These are phyloP conservation scores for Agaricales sp. DNA, from an alignment of 1,284 basidiomycete species.

Conservation along the genomic window DNA sequence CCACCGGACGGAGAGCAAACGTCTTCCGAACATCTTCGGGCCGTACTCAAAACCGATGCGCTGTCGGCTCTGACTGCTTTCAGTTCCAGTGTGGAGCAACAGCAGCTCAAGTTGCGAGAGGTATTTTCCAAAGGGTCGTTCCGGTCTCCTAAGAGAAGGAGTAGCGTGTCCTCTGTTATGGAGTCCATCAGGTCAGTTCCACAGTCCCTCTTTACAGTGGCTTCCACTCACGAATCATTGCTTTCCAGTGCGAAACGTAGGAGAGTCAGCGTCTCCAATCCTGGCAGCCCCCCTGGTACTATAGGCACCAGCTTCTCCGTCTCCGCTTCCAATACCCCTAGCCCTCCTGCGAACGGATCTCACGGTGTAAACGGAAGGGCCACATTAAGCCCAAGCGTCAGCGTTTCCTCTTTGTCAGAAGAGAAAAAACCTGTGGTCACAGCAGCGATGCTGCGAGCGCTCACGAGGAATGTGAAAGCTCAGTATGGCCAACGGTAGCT, in stretches of 20 bases:
- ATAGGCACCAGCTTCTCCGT: background rate
- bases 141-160: background rate
- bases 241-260: constrained; percentile 10
- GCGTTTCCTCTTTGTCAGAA: constrained; percentile 21
- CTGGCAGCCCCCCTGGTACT: background rate
- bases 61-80: constrained; percentile 16
- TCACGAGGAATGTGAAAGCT: constrained; percentile 50
- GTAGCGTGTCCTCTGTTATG: background rate
- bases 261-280: constrained; percentile 10
- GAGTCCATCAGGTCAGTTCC: background rate
- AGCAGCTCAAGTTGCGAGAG: background rate
- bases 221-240: constrained; percentile 10
- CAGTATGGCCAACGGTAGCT: constrained; percentile 30
- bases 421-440: constrained; percentile 34
- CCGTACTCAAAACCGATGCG: constrained; percentile 23
- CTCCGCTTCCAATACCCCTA: background rate
- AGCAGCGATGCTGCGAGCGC: constrained; percentile 56
- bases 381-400: constrained; percentile 27
- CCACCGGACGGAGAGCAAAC: constrained; percentile 16
- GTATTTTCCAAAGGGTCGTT: background rate
- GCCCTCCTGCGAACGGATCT: constrained; percentile 2
- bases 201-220: background rate
- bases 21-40: constrained; percentile 14
- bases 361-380: constrained; percentile 10
- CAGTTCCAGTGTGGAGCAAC: background rate